Evolutionary conservation across 2,329 filamentous ascomycete genomes (phyloP), one percentile per base, ranked within the genome.

Genomic region (Botryotinia narcissicola): DNA sequence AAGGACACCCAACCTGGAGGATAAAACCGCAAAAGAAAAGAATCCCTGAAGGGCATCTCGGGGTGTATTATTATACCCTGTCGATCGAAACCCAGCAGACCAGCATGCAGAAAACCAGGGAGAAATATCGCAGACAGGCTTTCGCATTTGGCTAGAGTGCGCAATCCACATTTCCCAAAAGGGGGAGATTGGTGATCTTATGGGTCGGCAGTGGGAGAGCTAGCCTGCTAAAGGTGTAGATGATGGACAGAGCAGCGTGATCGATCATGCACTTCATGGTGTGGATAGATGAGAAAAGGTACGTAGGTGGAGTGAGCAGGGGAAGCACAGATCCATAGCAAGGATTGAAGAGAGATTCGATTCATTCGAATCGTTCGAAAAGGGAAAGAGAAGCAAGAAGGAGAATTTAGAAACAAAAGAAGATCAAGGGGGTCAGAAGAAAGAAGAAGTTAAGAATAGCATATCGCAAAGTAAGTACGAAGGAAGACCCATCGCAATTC

Each of bases 141-240:
- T 46, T 64, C 40, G 62, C 29, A 67, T 67, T 18, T 6, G 63
- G 63, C 4, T 67, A 37, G 63, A 51, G 16, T 7, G 32, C 25
- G 29, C 5, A 9, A 37, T 12, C 32, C 44, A 67, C 32, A n/a
- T 67, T 37, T 42, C 42, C 32, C 29, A n/a, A 29, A 20, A 32
- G 46, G 46, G 16, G 64, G 64, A 54, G 37, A 68, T 68, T 54
- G 64, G 35, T 29, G 64, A 68, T 68, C 64, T n/a, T 20, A n/a
- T 68, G 64, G 64, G 63, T 29, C 51, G 51, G 51, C 51, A 54
- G 51, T 54, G 51, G 51, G 51, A 18, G 25, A 16, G 51, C 51
- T 54, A 54, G 51, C n/a, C 51, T 54, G 51, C 51, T n/a, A 54
- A 29, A 29, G 51, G 51, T 29, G 51, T 54, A 42, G 60, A 42